Evolutionary conservation across 805 yeast genomes (phyloP).

Genomic region (Wickerhamomyces xylosicus): DNA sequence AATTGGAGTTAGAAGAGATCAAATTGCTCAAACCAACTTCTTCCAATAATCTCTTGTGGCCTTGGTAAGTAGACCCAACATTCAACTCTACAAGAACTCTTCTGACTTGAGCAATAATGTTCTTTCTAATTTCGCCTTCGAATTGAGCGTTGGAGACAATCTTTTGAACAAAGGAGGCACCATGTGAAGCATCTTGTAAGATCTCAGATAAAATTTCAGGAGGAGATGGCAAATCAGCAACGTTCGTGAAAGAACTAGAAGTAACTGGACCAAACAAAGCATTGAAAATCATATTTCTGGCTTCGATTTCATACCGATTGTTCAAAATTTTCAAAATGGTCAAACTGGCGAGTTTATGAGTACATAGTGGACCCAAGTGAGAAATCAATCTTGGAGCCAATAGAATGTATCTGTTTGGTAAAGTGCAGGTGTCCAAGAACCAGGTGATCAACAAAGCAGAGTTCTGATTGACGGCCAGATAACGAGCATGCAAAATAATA

Average conservation of each 20-base stretch:
- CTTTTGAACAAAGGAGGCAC: constrained; percentile 72
- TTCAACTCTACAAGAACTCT: constrained; percentile 50
- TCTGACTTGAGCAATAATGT: constrained; percentile 52
- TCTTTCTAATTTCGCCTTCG: constrained; percentile 44
- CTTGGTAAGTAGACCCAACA: constrained; percentile 45
- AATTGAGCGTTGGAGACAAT: constrained; percentile 64
- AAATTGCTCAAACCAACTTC: constrained; percentile 73
- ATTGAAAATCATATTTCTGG: constrained; percentile 51
- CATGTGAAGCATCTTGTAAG: constrained; percentile 57
- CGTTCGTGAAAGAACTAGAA: constrained; percentile 6
- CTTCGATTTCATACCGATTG: constrained; percentile 51
- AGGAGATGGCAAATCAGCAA: constrained; percentile 21
- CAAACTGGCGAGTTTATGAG: constrained; percentile 77
- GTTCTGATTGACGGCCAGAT: constrained; percentile 71
- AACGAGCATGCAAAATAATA: constrained; percentile 69
- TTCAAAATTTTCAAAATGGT: constrained; percentile 73
- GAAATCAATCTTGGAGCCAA: constrained; percentile 56
- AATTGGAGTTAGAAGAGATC: constrained; percentile 8
- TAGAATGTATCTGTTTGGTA: constrained; percentile 54
- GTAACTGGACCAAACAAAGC: constrained; percentile 49
- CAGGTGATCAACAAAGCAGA: constrained; percentile 88
- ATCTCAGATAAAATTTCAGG: constrained; percentile 44
- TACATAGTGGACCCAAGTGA: constrained; percentile 51
- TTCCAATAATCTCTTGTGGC: constrained; percentile 79
- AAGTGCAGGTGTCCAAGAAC: constrained; percentile 78